Base-by-base conservation (phyloP, 441 rosid species). In the Brassica balearica region DNA sequence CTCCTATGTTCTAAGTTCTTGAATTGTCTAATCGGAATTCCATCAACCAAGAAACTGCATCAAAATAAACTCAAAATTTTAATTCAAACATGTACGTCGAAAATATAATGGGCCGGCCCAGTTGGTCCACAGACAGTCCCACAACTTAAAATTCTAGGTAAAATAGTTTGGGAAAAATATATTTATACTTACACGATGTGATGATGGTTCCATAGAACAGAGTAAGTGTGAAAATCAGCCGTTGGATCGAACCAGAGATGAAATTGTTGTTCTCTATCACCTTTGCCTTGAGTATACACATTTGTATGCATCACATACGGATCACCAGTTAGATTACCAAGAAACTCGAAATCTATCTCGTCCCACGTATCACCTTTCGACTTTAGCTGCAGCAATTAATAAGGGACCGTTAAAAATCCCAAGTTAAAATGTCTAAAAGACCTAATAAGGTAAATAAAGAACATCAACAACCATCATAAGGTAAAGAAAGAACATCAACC, bases 221-320 rank as follows among this genome's bases (percentile, higher is more conserved):
- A 81, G 74, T 87, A 87, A 60, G 88, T 87, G 74, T 85, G 90
- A 60, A 84, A 87, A 73, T 77, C 82, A 34, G 81, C 74, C 5
- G 86, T 85, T 5, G 87, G 90, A 15, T 87, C 86, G 61, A 87
- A 87, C 88, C 88, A 87, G 68, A 87, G 88, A 68, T 87, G 41
- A 61, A 87, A 87, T 12, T 87, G 90, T 58, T 85, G 88, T 82
- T 87, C 87, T 73, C 86, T 82, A 70, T 77, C 82, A 55, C 88
- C 90, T 68, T 82, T 84, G 0, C 88, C 87, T 69, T 85, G 81
- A 6, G 81, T 75, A 41, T 79, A 84, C 8, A 87, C 84, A 74
- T 87, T 87, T 0, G 88, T 87, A 67, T 87, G 90, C 72, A 85
- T 74, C n/a, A 71, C 51, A 17, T 85, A 87, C 55, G 88, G 90